A percentile compares a stretch with the other conserved stretches of the same genome.
Conservation (phyloP, 148 eudicot species). For the Diospyros lotus region DNA sequence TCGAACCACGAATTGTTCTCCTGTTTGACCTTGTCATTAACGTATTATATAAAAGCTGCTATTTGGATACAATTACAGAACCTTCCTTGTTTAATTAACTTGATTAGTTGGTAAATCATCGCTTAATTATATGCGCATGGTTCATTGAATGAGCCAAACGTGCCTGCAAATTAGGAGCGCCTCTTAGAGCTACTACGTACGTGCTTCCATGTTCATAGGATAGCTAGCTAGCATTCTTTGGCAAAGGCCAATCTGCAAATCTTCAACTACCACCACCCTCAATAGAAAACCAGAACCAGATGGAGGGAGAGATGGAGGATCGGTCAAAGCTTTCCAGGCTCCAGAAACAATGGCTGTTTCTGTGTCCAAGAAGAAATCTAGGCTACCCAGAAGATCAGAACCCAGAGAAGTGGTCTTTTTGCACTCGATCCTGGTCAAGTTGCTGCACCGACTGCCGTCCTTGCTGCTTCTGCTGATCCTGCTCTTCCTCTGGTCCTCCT, state of each 20-base stretch:
- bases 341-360: slow-evolving; percentile 31
- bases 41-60: too few relatives aligned
- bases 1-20: too few relatives aligned
- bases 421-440: slow-evolving; percentile 21
- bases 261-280: not conserved
- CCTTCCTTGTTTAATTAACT: too few relatives aligned
- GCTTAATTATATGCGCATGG: too few relatives aligned
- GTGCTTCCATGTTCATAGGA: slow-evolving; percentile 25
- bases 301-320: too few relatives aligned
- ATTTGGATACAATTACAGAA: too few relatives aligned
- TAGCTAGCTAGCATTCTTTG: not conserved
- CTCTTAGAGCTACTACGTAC: slow-evolving; percentile 11
- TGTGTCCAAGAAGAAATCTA: slow-evolving; percentile 37
- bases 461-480: slow-evolving; percentile 40
- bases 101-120: too few relatives aligned
- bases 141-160: not conserved
- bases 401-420: slow-evolving; percentile 16
- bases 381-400: slow-evolving; percentile 18
- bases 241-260: slow-evolving; percentile 2
- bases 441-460: slow-evolving; percentile 27
- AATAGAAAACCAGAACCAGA: slow-evolving; percentile 12
- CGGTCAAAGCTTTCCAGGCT: not conserved
- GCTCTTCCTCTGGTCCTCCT: slow-evolving; percentile 59
- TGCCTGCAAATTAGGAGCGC: not conserved
- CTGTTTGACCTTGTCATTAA: too few relatives aligned